These are phyloP conservation scores for Nymphaea colorata DNA, from an alignment of 164 flowering plant species.

Conservation along the genomic window DNA sequence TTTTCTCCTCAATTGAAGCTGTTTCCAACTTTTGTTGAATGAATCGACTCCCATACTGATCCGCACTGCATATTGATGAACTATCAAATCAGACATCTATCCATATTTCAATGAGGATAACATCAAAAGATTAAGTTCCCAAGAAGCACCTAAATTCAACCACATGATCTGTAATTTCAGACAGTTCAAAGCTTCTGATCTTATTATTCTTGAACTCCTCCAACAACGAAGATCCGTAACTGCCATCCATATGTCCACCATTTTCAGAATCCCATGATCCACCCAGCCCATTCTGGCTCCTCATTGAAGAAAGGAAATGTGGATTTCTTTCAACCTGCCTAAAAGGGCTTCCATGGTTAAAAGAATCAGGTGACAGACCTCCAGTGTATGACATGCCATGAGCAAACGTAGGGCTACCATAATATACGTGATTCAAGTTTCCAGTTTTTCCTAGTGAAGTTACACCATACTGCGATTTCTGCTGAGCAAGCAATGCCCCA, in stretches of 20 bases:
- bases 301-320: constrained; percentile 30
- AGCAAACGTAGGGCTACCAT: constrained; percentile 33
- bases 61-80: constrained; percentile 37
- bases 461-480: constrained; percentile 40
- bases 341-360: constrained; percentile 26
- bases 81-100: not conserved
- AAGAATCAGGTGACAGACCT: constrained; percentile 20
- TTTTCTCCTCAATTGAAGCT: constrained; percentile 26
- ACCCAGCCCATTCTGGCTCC: constrained; percentile 27
- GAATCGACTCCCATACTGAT: constrained; percentile 83
- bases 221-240: constrained; percentile 33
- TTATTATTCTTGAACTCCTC: constrained; percentile 82
- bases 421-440: constrained; percentile 30
- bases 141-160: constrained; percentile 76
- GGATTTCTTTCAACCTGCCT: constrained; percentile 29
- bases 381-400: constrained; percentile 33
- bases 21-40: constrained; percentile 38
- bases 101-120: not conserved
- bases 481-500: constrained; percentile 42
- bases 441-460: constrained; percentile 27
- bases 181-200: constrained; percentile 55
- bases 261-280: constrained; percentile 36
- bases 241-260: constrained; percentile 32
- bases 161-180: constrained; percentile 68
- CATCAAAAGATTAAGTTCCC: constrained; percentile 3